Base-by-base conservation (phyloP, 768 basidiomycete genomes). In the Tylopilus rubrobrunneus region DNA sequence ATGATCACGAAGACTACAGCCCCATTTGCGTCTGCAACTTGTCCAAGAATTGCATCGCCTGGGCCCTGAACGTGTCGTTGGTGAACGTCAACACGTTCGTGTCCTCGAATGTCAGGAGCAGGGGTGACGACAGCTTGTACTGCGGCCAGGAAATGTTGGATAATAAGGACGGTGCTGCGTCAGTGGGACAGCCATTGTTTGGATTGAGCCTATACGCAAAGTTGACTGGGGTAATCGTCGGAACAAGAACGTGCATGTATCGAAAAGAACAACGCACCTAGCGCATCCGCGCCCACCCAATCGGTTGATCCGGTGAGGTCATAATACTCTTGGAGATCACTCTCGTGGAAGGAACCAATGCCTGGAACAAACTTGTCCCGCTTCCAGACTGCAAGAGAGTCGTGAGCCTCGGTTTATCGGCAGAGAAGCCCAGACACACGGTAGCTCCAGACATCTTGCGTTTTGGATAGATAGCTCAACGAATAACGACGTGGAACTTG, bases 181-280 rank as follows among this genome's bases (percentile, higher is more conserved):
- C 53, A 34, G 49, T 34, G 17, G 58, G 55, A 41, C 52, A 56
- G 15, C 60, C 57, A 25, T 49, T 44, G 3, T 59, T 49, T 7
- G 57, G 60, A 45, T 58, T 17, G 36, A 59, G 53, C 9, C 44
- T 56, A 28, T 61, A 45, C 23, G 55, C 57, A 36, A 61, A 59
- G 41, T 62, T 62, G 51, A 62, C 56, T 59, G 53, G 17, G 12
- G 14, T 8, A 10, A 14, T 39, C 7, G 39, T 27, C 40, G n/a
- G 14, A 17, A 21, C 2, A n/a, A 1, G 6, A 9, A 28, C 7
- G 2, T 11, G 4, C 15, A 15, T 51, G 5, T 7, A 40, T 29
- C 28, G 6, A 25, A 15, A n/a, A 25, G 3, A 10, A 14, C 9
- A 36, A 41, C 48, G 28, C 19, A 62, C 56, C 47, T 9, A 61